A percentile compares a stretch with the other conserved stretches of the same genome.
phyloP scores from a whole-genome alignment of 2,329 filamentous ascomycete species.

The Ampelomyces quisqualis region DNA sequence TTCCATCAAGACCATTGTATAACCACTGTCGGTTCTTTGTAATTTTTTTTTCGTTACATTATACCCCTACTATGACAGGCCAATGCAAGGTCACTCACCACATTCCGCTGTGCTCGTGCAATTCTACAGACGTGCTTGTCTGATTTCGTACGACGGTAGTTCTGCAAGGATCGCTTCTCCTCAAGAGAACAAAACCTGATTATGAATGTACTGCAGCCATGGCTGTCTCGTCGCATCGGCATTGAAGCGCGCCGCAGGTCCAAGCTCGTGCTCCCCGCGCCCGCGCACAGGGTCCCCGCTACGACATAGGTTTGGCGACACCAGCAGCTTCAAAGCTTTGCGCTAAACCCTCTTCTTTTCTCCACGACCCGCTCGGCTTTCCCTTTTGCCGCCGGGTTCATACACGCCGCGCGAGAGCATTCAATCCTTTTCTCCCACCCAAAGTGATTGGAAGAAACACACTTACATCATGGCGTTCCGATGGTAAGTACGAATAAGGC shows the following conservation, averaged over 20 bases:
- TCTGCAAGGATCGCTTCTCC: too few species aligned
- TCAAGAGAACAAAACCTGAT: too few species aligned
- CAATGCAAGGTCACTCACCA: slow-evolving; percentile 9
- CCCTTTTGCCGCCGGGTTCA: too few species aligned
- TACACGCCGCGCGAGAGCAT: too few species aligned
- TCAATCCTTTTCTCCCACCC: too few species aligned
- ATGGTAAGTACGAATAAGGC: slow-evolving; percentile 40
- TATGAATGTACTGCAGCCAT: too few species aligned
- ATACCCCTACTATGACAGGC: slow-evolving; percentile 26
- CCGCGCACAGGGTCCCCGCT: slow-evolving; percentile 13
- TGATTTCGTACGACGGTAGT: too few species aligned
- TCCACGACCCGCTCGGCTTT: not conserved
- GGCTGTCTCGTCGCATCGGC: not conserved
- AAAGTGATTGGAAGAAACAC: not conserved
- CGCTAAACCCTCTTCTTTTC: slow-evolving; percentile 7
- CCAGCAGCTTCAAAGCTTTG: slow-evolving; percentile 11
- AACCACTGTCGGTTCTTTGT: slow-evolving; percentile 15
- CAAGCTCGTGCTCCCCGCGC: slow-evolving; percentile 1
- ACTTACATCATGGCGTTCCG: slow-evolving; percentile 42
- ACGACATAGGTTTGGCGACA: slow-evolving; percentile 18
- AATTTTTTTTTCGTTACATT: slow-evolving; percentile 12
- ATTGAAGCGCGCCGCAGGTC: not conserved
- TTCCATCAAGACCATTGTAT: slow-evolving; percentile 18
- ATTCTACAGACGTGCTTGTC: too few species aligned
- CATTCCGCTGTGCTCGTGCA: not conserved